These are phyloP conservation scores for Beauveria pseudobassiana DNA, from an alignment of 2,329 filamentous ascomycete genomes.

Conservation along the genomic window DNA sequence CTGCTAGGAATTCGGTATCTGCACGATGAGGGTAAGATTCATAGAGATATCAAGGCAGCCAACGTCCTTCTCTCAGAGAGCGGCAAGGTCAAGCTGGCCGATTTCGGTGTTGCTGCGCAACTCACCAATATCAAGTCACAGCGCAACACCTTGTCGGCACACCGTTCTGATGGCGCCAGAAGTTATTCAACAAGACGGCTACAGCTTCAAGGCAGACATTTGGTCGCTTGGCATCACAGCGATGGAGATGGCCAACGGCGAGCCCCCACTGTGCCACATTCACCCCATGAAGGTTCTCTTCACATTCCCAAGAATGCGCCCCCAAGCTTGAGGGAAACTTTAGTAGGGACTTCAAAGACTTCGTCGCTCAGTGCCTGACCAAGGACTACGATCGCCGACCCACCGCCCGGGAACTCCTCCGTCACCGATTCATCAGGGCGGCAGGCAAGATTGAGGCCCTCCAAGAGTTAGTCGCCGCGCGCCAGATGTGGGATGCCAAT, in stretches of 20 bases:
- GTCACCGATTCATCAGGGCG: constrained; percentile 78
- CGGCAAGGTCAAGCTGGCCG: constrained; percentile 90
- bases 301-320: constrained; percentile 84
- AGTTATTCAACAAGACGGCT: constrained; percentile 78
- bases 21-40: constrained; percentile 89
- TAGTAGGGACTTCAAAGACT: constrained; percentile 89
- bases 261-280: constrained; percentile 77
- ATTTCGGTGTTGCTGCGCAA: constrained; percentile 95
- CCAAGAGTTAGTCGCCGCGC: constrained; percentile 78
- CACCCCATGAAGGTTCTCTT: constrained; percentile 90
- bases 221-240: constrained; percentile 91
- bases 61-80: constrained; percentile 88
- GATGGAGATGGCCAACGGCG: constrained; percentile 80
- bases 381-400: constrained; percentile 84
- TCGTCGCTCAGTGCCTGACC: constrained; percentile 80
- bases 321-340: constrained; percentile 76
- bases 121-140: constrained; percentile 97
- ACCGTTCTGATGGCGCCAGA: constrained; percentile 95
- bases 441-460: constrained; percentile 84
- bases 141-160: constrained; percentile 93
- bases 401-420: constrained; percentile 77
- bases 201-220: constrained; percentile 86
- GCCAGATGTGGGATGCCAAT: constrained; percentile 73
- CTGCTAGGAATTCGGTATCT: constrained; percentile 87
- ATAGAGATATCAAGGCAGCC: constrained; percentile 93